Base-by-base conservation (phyloP, 148 eudicot species). In the Gaultheria prostrata region DNA sequence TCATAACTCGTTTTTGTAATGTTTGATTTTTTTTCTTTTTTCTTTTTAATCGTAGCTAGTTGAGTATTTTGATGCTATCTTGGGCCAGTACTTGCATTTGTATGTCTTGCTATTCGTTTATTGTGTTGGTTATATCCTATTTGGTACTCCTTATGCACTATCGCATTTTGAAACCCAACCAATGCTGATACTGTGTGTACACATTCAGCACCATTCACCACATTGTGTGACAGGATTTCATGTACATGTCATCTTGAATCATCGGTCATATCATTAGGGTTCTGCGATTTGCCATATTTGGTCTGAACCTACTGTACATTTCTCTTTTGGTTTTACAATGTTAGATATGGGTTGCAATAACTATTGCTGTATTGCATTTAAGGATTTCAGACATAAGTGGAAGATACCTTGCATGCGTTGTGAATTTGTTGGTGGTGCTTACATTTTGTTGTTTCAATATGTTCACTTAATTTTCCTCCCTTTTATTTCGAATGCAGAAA, bases 401-500 rank as follows among this genome's bases (percentile, higher is more conserved):
- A 6, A 72, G 76, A 72, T 72, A 32, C 35, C 35, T 69, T 39
- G 20, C 43, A 39, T 30, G 74, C 3, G 1, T 28, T 69, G 73
- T 69, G 8, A 69, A 10, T 76, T 73, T 10, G n/a, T 9, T 43
- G 20, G 48, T 59, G 46, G 30, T 76, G 57, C 46, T 67, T 63
- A 18, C 35, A 67, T 32, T 33, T 24, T 51, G 56, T 43, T 54
- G 81, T 48, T 78, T 56, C 48, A 78, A 20, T 70, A 24, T 67
- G 17, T 74, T 85, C 46, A 81, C 33, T 67, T 18, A 48, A 33
- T 35, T 53, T 54, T 61, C 54, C 69, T 51, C 24, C 17, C 0
- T 79, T 67, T 77, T 86, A 21, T 84, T 82, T 48, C 79, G 72
- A 76, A 61, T 88, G 87, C 92, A 93, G 95, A 89, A 92, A 84